phyloP scores from a whole-genome alignment of 495 filamentous ascomycete species.

The Astrothelium macrocarpum region DNA sequence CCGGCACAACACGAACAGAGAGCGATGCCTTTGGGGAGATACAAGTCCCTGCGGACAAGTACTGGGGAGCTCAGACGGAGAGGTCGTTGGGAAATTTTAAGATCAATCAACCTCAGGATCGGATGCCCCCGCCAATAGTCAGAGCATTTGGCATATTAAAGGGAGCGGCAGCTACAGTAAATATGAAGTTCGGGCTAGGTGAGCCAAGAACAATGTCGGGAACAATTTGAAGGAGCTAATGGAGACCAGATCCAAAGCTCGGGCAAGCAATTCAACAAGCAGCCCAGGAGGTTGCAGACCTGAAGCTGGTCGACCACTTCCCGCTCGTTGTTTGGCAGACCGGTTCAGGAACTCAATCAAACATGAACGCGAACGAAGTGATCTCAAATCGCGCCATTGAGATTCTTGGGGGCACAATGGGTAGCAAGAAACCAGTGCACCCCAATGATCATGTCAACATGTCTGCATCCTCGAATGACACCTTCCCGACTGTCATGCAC shows the following conservation, averaged over 20 bases:
- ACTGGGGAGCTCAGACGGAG: slow-evolving; percentile 99
- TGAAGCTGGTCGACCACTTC: slow-evolving; percentile 96
- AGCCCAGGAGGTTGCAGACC: slow-evolving; percentile 81
- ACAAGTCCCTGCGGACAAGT: slow-evolving; percentile 80
- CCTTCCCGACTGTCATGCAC: slow-evolving; percentile 99
- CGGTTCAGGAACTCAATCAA: slow-evolving; percentile 95
- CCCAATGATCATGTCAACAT: slow-evolving; percentile 99
- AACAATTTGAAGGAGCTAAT: slow-evolving; percentile 9
- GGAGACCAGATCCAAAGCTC: slow-evolving; percentile 64
- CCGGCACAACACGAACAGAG: slow-evolving; percentile 57
- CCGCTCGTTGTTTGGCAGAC: slow-evolving; percentile 99
- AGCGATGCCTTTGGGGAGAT: slow-evolving; percentile 97
- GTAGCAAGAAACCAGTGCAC: slow-evolving; percentile 94
- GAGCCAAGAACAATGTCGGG: slow-evolving; percentile 27
- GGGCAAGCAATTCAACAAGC: slow-evolving; percentile 92
- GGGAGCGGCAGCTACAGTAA: slow-evolving; percentile 90
- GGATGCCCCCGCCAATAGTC: slow-evolving; percentile 90
- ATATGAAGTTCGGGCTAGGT: slow-evolving; percentile 93
- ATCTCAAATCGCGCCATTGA: slow-evolving; percentile 99
- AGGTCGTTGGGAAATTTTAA: slow-evolving; percentile 94
- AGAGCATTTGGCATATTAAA: slow-evolving; percentile 95
- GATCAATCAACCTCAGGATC: slow-evolving; percentile 98
- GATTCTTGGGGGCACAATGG: slow-evolving; percentile 88
- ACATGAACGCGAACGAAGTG: slow-evolving; percentile 99
- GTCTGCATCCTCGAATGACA: slow-evolving; percentile 97